Evolutionary conservation across 1,284 basidiomycete species (phyloP).

Genomic region (Pseudozyma sp.): DNA sequence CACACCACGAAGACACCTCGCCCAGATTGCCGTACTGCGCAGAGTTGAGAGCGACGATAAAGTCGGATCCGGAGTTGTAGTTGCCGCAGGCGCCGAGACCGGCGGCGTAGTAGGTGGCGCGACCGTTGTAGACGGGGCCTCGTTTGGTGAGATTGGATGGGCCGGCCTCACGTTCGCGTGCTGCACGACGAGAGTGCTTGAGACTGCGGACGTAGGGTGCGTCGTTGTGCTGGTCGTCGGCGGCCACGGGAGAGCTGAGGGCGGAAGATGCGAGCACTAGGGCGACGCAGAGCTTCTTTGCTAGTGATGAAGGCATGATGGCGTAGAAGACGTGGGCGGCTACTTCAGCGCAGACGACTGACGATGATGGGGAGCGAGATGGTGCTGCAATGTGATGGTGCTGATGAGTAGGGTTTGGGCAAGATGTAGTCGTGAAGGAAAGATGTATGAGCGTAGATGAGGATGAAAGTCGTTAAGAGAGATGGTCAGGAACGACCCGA

Average conservation of each 20-base stretch:
- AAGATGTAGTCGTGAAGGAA: constrained; percentile 8
- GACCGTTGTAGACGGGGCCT: constrained; percentile 27
- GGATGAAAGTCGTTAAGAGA: neutral
- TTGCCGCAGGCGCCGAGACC: constrained; percentile 50
- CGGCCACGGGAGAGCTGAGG: neutral
- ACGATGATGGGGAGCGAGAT: neutral
- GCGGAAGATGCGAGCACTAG: constrained; percentile 22
- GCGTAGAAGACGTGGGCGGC: constrained; percentile 5
- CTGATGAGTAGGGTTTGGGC: neutral
- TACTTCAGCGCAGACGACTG: constrained; percentile 20
- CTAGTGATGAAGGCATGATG: constrained; percentile 20
- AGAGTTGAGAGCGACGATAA: constrained; percentile 51
- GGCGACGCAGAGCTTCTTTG: constrained; percentile 16
- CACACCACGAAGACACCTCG: constrained; percentile 71
- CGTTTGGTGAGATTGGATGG: constrained; percentile 31
- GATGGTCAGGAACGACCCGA: neutral
- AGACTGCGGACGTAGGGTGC: constrained; percentile 19
- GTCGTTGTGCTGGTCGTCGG: constrained; percentile 14
- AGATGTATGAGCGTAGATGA: neutral
- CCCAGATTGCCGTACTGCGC: constrained; percentile 50
- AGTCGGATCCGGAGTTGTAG: constrained; percentile 36
- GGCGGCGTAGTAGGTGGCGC: constrained; percentile 45
- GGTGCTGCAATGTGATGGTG: neutral
- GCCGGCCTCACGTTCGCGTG: constrained; percentile 4
- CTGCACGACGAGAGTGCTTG: constrained; percentile 33